Conservation (phyloP, 176 grass and related monocot species). For the Paspalum vaginatum region DNA sequence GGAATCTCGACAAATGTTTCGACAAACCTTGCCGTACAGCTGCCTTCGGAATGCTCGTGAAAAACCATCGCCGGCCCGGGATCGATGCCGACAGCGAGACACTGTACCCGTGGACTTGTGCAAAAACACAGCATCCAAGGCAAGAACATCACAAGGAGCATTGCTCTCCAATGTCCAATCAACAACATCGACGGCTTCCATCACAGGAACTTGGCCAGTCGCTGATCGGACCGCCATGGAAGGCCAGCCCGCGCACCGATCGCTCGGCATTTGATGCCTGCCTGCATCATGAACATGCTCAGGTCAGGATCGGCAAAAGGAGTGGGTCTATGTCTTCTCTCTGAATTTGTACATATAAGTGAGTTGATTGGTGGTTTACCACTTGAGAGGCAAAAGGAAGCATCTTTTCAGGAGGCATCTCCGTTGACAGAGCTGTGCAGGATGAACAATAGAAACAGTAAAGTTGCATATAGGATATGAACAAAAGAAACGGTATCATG, state of each 20-base stretch:
- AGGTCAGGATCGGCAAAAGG: background rate
- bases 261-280: slow-evolving; percentile 45
- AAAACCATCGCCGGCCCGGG: no score
- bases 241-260: slow-evolving; percentile 45
- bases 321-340: background rate
- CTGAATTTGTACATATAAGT: background rate
- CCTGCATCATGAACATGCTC: background rate
- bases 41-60: no score
- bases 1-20: no score
- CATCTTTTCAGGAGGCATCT: slow-evolving; percentile 47
- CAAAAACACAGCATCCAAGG: background rate
- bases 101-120: background rate
- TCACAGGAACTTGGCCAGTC: slow-evolving; percentile 29
- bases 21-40: no score
- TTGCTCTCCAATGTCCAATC: background rate
- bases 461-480: background rate
- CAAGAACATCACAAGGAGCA: background rate
- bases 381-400: slow-evolving; percentile 55
- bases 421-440: slow-evolving; percentile 28
- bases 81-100: no score
- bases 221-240: slow-evolving; percentile 37
- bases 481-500: background rate
- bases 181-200: background rate
- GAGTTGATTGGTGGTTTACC: slow-evolving; percentile 37
- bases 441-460: background rate